Base-by-base conservation (phyloP, 768 basidiomycete genomes). In the Auriculariales sp. region DNA sequence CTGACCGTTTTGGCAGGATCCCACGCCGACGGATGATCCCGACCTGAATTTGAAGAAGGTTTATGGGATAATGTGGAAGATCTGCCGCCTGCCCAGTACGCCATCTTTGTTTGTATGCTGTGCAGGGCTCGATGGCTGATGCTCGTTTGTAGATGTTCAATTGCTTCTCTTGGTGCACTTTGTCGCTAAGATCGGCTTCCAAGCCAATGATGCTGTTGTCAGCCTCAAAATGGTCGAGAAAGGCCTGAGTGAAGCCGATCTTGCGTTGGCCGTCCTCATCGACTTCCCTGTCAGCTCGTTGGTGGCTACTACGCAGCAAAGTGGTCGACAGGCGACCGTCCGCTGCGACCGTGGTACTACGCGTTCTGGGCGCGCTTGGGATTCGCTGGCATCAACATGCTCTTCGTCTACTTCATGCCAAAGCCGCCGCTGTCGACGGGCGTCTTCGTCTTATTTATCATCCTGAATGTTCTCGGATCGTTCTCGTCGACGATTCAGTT, bases 401-500 rank as follows among this genome's bases (percentile, higher is more conserved):
- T 85, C 12, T 78, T 91, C 39, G 86, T 99, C 11, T 78, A 78
- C 58, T 81, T 71, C 66, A 97, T 97, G 71, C 94, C 95, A 1
- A 70, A 64, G 25, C 78, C 81, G 1, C 84, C 86, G 1, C 75
- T 88, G 30, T 73, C 80, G 3, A 71, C 70, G 36, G 73, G 71
- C 11, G 97, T 92, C 69, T 94, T 99, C 62, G 59, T 74, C 1
- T 75, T 89, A 56, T 67, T 98, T 48, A 76, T 97, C 46, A 53
- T 82, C 1, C 81, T 87, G 54, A 95, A 90, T 1, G 78, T 98
- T 17, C 52, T 88, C 14, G 79, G 82, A 6, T 86, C 85, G 15
- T 91, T 98, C 60, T 73, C 89, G 5, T 76, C 82, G 93, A 97
- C 94, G 3, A 82, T 98, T n/a, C 94, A 99, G 64, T 99, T 98